phyloP scores from a whole-genome alignment of 768 basidiomycete species.

The Mrakia blollopis region DNA sequence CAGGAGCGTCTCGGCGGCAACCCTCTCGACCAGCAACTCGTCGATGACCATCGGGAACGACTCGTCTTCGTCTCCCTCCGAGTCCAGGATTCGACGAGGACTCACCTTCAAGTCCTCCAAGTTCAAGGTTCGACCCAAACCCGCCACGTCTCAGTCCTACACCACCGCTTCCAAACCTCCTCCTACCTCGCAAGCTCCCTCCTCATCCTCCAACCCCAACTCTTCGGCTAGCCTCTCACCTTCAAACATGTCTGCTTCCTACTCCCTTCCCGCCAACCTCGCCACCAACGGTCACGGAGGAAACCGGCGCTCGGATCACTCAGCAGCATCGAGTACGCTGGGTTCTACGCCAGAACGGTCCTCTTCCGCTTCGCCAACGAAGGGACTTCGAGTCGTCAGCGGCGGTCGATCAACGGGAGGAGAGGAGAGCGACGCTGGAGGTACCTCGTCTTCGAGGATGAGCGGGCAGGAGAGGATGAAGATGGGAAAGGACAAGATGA shows the following conservation, averaged over 20 bases:
- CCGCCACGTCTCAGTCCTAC: neutral
- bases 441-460: constrained; percentile 9
- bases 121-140: constrained; percentile 23
- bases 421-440: constrained; percentile 19
- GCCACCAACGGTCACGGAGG: neutral
- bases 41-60: constrained; percentile 1
- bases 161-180: neutral
- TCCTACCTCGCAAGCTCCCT: neutral
- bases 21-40: neutral
- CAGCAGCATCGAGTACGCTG: neutral
- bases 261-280: constrained; percentile 11
- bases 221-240: neutral
- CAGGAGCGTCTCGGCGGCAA: neutral
- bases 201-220: neutral
- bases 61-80: neutral
- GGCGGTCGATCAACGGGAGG: neutral
- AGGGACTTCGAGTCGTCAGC: constrained; percentile 11
- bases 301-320: neutral
- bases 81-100: constrained; percentile 22
- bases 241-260: neutral
- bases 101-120: constrained; percentile 28
- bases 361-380: constrained; percentile 19
- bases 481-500: constrained; percentile 25
- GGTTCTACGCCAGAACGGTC: constrained; percentile 10
- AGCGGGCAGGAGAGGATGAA: constrained; percentile 13